Percentiles rank a stretch among this genome's conserved stretches.
Conservation (phyloP, 345 rosid genomes). For the Eutrema yunnanense region DNA sequence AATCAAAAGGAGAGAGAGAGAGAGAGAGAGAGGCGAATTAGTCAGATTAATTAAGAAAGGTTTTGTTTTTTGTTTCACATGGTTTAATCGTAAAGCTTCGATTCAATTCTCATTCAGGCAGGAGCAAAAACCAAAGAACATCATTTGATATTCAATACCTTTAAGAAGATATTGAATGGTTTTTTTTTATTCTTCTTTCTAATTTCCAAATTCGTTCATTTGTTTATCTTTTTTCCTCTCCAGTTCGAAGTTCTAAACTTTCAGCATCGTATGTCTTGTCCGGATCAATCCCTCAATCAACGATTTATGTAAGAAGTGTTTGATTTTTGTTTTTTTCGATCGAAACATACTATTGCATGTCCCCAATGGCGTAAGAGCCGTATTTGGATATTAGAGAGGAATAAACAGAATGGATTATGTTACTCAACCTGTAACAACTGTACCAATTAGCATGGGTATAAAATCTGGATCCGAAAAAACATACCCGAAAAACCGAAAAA, state of each 20-base stretch:
- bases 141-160: background rate
- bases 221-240: background rate
- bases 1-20: background rate
- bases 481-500: no score
- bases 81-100: background rate
- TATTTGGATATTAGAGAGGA: no score
- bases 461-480: no score
- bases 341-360: no score
- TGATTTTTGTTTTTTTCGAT: no score
- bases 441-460: no score
- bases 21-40: background rate
- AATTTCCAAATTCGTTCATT: background rate
- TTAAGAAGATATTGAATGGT: background rate
- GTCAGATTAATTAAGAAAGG: background rate
- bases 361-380: no score
- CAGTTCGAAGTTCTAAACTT: background rate
- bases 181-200: background rate
- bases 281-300: background rate
- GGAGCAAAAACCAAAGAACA: background rate
- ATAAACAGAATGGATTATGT: no score
- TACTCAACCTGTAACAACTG: no score
- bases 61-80: background rate
- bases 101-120: background rate
- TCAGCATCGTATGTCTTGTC: background rate
- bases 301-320: background rate